phyloP scores from a whole-genome alignment of 305 asterid genomes.

The Solanum hybrid region DNA sequence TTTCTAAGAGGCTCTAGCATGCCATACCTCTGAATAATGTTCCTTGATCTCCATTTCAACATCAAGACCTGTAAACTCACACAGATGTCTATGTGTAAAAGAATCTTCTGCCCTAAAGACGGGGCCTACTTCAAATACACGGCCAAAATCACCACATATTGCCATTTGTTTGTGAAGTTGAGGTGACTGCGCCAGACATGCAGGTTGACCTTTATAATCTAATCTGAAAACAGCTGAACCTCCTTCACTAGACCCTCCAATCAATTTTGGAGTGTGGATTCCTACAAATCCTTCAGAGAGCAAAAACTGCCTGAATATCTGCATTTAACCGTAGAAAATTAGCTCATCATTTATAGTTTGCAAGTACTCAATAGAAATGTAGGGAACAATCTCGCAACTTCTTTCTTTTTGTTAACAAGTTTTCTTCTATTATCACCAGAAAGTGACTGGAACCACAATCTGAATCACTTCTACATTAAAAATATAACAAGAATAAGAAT shows the following conservation, averaged over 20 bases:
- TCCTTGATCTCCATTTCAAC: constrained; percentile 86
- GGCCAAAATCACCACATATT: constrained; percentile 71
- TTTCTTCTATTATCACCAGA: not conserved
- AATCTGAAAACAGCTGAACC: constrained; percentile 81
- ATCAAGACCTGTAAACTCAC: constrained; percentile 92
- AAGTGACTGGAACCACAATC: not conserved
- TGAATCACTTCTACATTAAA: not conserved
- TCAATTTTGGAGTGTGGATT: constrained; percentile 75
- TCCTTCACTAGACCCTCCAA: constrained; percentile 90
- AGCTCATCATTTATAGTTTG: not conserved
- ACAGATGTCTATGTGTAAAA: constrained; percentile 78
- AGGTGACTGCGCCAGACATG: constrained; percentile 90
- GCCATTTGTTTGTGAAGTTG: constrained; percentile 91
- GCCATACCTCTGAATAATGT: constrained; percentile 71
- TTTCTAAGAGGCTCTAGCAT: not conserved
- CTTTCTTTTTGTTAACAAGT: not conserved
- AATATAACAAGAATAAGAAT: not conserved
- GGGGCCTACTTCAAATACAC: constrained; percentile 87
- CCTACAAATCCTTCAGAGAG: constrained; percentile 46
- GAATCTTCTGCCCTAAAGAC: constrained; percentile 88
- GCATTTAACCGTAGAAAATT: constrained; percentile 9
- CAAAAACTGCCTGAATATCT: constrained; percentile 63
- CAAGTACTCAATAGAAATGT: not conserved
- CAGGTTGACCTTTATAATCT: constrained; percentile 76
- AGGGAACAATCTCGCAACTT: not conserved